Evolutionary conservation across 176 grass and related monocot genomes (phyloP).

Genomic region (Cocos nucifera): DNA sequence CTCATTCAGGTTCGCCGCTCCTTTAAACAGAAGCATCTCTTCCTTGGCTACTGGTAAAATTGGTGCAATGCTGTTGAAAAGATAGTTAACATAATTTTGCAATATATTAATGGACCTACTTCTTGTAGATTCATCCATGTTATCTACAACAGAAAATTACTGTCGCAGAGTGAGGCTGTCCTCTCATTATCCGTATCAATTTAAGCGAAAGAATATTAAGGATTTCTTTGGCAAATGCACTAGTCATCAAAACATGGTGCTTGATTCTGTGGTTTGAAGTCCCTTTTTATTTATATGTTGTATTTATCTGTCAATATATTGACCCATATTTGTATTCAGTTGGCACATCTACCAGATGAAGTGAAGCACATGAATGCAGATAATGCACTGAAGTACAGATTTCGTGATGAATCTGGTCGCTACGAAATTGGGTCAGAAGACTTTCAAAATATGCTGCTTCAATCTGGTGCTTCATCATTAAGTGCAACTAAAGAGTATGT

Average conservation of each 20-base stretch:
- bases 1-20: slow-evolving; percentile 62
- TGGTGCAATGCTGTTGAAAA: slow-evolving; percentile 6
- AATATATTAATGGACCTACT: slow-evolving; percentile 21
- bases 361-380: slow-evolving; percentile 62
- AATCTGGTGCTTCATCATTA: slow-evolving; percentile 56
- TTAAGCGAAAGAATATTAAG: slow-evolving; percentile 50
- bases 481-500: slow-evolving; percentile 75
- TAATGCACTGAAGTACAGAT: slow-evolving; percentile 59
- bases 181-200: slow-evolving; percentile 56
- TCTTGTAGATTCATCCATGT: slow-evolving; percentile 51
- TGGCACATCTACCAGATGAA: slow-evolving; percentile 37
- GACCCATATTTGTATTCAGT: slow-evolving; percentile 20
- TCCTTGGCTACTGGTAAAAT: slow-evolving; percentile 40
- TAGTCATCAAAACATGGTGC: slow-evolving; percentile 42
- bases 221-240: slow-evolving; percentile 61
- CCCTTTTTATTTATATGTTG: slow-evolving; percentile 17
- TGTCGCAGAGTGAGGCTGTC: slow-evolving; percentile 38
- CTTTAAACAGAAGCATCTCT: slow-evolving; percentile 46
- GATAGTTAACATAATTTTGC: not conserved
- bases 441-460: slow-evolving; percentile 64
- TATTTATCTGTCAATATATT: slow-evolving; percentile 16
- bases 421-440: slow-evolving; percentile 36
- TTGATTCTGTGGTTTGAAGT: not conserved
- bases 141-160: slow-evolving; percentile 41
- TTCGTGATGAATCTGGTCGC: slow-evolving; percentile 27